A percentile compares a stretch with the other conserved stretches of the same genome.
phyloP scores from a whole-genome alignment of 352 stramenopile genomes.

The Phytophthora pistaciae region DNA sequence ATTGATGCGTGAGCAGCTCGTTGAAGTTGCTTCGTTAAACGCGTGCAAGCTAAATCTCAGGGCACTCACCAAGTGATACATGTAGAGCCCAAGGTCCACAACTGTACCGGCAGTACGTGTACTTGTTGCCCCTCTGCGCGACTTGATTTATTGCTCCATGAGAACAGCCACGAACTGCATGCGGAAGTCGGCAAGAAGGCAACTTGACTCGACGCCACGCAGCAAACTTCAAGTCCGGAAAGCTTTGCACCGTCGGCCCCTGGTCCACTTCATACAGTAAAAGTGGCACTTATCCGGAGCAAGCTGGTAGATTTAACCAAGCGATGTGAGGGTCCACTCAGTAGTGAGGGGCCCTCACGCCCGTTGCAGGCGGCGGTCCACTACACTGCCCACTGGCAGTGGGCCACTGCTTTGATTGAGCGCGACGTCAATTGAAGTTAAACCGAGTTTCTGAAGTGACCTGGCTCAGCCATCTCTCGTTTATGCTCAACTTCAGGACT shows the following conservation, averaged over 20 bases:
- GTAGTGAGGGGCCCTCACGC: too few species aligned
- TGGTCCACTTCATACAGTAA: neutral
- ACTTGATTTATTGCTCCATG: conserved; percentile 32
- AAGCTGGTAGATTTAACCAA: too few species aligned
- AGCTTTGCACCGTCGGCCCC: neutral
- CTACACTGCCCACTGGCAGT: too few species aligned
- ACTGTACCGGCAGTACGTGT: neutral
- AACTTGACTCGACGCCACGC: neutral
- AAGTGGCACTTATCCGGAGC: too few species aligned
- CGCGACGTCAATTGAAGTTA: neutral
- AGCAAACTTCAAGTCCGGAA: neutral
- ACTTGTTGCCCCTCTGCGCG: conserved; percentile 1
- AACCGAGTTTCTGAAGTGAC: neutral
- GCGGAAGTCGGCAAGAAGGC: neutral
- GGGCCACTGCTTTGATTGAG: too few species aligned
- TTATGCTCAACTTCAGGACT: conserved; percentile 2
- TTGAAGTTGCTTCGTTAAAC: conserved; percentile 21
- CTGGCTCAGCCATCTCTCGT: neutral
- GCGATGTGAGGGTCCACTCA: too few species aligned
- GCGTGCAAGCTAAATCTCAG: neutral
- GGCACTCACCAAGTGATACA: neutral
- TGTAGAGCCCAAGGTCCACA: neutral
- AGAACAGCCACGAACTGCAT: conserved; percentile 5
- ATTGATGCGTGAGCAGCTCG: conserved; percentile 15
- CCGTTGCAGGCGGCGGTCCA: too few species aligned